Evolutionary conservation across 768 basidiomycete species (phyloP), one percentile per base, ranked within the genome.

Genomic region (Suillus luteus): DNA sequence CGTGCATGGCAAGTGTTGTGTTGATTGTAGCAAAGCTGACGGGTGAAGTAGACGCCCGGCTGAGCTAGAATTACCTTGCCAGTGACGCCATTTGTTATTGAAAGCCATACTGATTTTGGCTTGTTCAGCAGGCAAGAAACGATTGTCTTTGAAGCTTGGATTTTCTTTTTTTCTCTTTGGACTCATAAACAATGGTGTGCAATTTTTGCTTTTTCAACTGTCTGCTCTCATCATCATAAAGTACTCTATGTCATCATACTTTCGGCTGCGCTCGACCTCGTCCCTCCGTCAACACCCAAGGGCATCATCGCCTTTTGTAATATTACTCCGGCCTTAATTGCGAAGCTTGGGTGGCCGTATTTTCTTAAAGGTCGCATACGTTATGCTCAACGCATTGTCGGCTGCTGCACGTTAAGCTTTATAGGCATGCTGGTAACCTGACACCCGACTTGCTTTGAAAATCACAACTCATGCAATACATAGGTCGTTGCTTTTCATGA

Each of bases 221-320:
- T 12, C 7, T 40, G 38, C 9, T 33, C 22, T 27, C 37, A 41
- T 55, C 6, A 22, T 46, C 10, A 35, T 63, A 0, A 66, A 95
- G 95, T 97, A 5, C 81, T 96, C 62, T 97, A 99, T 77, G 96
- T 99, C 43, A 91, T 99, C 65, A 97, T 99, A 65, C 85, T 99
- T 22, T 96, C 94, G 1, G 96, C 96, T 7, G 97, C 97, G 1
- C 81, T 98, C 4, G 97, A 99, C 72, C 84, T 99, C 3, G 95
- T 97, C 1, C 92, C 95, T 9, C 88, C 93, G 1, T 85, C 90
- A 2, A 96, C 94, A 0, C 96, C 96, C 0, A 96, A 96, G 73
- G 96, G 96, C 17, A 87, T 99, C 62, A 94, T 99, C 60, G 87
- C 91, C 0, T 95, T 99, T 73, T 96, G 92, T 79, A 99, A 99